A percentile compares a stretch with the other conserved stretches of the same genome.
These are phyloP conservation scores for Aspergillus cristatus DNA, from an alignment of 495 filamentous ascomycete genomes.

Conservation along the genomic window DNA sequence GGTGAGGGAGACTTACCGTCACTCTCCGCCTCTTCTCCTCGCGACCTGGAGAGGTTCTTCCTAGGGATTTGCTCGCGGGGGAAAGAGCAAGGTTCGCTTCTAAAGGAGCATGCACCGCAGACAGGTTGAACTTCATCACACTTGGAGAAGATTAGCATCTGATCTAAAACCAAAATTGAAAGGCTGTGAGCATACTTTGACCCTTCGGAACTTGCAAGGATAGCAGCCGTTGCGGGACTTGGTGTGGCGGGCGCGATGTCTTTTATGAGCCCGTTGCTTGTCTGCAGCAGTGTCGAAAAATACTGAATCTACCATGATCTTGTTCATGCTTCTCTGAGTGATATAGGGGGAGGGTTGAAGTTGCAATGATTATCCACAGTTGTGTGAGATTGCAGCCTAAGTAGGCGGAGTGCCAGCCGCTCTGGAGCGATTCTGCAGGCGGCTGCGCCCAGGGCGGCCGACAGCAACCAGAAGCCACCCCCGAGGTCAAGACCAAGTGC, in stretches of 20 bases:
- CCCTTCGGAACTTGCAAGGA: slow-evolving; percentile 17
- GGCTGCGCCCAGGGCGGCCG: too few relatives aligned
- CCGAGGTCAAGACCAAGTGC: too few relatives aligned
- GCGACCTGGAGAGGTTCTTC: background rate
- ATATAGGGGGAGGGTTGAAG: too few relatives aligned
- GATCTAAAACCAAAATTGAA: too few relatives aligned
- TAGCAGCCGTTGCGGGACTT: slow-evolving; percentile 19
- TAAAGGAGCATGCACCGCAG: slow-evolving; percentile 6
- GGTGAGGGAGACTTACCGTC: background rate
- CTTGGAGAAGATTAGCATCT: slow-evolving; percentile 4
- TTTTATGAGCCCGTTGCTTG: background rate
- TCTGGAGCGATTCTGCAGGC: too few relatives aligned
- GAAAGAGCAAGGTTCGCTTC: slow-evolving; percentile 6
- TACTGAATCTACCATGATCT: too few relatives aligned
- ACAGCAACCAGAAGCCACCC: too few relatives aligned
- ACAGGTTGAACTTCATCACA: slow-evolving; percentile 9
- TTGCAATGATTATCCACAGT: too few relatives aligned
- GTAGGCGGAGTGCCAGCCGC: too few relatives aligned
- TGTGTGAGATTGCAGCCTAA: too few relatives aligned
- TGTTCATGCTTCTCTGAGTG: too few relatives aligned
- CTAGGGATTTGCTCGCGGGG: background rate
- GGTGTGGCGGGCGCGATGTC: background rate
- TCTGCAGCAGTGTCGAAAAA: too few relatives aligned
- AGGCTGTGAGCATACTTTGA: slow-evolving; percentile 10
- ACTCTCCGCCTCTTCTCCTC: background rate